These are phyloP conservation scores for Pochonia chlamydosporia DNA, from an alignment of 2,329 filamentous ascomycete species.

Conservation along the genomic window DNA sequence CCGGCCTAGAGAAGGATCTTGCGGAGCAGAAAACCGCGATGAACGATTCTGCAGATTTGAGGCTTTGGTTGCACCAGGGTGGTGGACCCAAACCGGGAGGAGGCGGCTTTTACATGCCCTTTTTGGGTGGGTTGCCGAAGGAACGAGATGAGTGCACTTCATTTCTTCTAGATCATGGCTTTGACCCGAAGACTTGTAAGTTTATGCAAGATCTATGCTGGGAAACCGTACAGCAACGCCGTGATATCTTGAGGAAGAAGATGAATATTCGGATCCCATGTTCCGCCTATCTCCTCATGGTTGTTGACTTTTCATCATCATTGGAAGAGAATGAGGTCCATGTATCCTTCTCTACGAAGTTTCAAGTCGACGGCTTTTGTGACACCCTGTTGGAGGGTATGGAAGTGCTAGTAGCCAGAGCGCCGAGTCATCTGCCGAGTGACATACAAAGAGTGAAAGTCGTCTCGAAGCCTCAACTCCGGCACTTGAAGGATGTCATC, in stretches of 20 bases:
- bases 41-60: constrained; percentile 41
- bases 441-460: constrained; percentile 66
- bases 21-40: constrained; percentile 46
- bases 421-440: constrained; percentile 62
- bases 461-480: constrained; percentile 53
- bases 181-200: constrained; percentile 41
- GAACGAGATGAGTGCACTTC: constrained; percentile 45
- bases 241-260: constrained; percentile 45
- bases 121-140: constrained; percentile 44
- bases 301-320: constrained; percentile 58
- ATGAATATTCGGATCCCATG: constrained; percentile 55
- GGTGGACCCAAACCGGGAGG: constrained; percentile 28
- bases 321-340: constrained; percentile 63
- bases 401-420: constrained; percentile 62
- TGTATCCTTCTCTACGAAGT: constrained; percentile 61
- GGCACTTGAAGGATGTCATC: constrained; percentile 69
- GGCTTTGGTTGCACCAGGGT: constrained; percentile 46
- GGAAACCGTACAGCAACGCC: constrained; percentile 44
- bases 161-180: constrained; percentile 54
- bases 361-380: constrained; percentile 47
- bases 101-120: constrained; percentile 32
- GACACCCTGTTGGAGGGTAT: constrained; percentile 49
- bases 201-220: constrained; percentile 44
- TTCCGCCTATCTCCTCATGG: constrained; percentile 60
- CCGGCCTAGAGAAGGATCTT: constrained; percentile 47